Base-by-base conservation (phyloP, 495 filamentous ascomycete genomes). In the Podospora pseudoanserina region DNA sequence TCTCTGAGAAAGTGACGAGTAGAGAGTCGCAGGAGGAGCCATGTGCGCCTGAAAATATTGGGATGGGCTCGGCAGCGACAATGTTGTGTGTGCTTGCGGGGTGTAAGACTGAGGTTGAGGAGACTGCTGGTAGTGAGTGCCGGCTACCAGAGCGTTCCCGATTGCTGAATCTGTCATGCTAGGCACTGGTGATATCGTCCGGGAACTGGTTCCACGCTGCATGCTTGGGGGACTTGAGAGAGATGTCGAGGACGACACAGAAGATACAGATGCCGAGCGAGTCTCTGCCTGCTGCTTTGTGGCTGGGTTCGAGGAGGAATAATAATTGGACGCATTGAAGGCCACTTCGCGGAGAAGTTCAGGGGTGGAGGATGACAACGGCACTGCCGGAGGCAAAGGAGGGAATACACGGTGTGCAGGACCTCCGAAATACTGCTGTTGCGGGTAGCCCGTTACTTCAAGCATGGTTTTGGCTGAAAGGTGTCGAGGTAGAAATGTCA, bases 201-300 rank as follows among this genome's bases (percentile, higher is more conserved):
- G 62, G 4, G 73, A 66, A 49, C 65, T 60, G 16, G 66, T 56
- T 9, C 39, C 64, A 58, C 67, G 53, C 19, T 55, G 68, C 9
- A 63, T 63, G 68, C 34, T 32, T 9, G 27, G 2, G 13, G 39
- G 7, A 9, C 30, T 57, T 1, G 68, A 19, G 66, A 69, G 63
- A 3, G 75, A 72, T 11, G 69, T 30, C 4, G 72, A 64, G 5
- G 74, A 76, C 16, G 72, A 69, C 9, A 67, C 59, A 11, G 72
- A 74, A 5, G 70, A 76, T 3, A 71, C 72, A 3, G 74, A 74
- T 2, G 70, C 56, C 30, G 72, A 72, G 26, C 74, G 74, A 53
- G 65, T 62, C 49, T 65, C 67, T 15, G 67, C 30, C 28, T 58
- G 64, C n/a, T 63, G 67, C 27, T 44, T 66, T 23, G 23, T 23